These are phyloP conservation scores for Oenanthe javanica DNA, from an alignment of 140 eudicot species.

Conservation along the genomic window DNA sequence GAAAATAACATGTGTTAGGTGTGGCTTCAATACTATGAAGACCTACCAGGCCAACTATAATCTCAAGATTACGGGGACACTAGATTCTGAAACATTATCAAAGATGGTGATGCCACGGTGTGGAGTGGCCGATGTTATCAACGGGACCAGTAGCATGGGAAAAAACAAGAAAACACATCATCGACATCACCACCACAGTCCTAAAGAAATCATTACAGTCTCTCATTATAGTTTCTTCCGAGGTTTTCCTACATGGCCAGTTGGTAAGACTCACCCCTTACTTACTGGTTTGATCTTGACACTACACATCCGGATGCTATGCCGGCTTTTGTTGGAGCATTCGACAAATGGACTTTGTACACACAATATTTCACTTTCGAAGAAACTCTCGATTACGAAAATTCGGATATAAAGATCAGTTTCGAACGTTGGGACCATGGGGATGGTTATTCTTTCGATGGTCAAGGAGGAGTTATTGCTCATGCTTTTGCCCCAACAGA, in stretches of 20 bases:
- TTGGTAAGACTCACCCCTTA: background rate
- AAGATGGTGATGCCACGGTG: constrained; percentile 6
- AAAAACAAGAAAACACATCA: background rate
- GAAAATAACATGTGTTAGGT: too few relatives aligned
- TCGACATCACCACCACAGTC: background rate
- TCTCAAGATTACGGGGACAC: constrained; percentile 1
- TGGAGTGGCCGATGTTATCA: constrained; percentile 8
- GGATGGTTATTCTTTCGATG: background rate
- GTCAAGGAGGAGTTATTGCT: background rate
- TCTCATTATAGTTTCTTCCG: background rate
- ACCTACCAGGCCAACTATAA: background rate
- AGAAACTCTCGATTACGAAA: background rate
- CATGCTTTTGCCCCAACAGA: background rate
- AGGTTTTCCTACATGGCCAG: background rate
- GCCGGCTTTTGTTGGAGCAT: background rate
- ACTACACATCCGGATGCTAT: background rate
- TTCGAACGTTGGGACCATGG: background rate
- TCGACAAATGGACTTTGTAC: background rate
- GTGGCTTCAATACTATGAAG: too few relatives aligned
- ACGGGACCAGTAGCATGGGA: background rate
- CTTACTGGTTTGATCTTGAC: background rate
- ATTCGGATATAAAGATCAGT: background rate
- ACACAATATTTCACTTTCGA: background rate
- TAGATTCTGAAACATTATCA: constrained; percentile 1
- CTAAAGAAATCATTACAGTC: background rate